These are phyloP conservation scores for Cadophora sp. DNA, from an alignment of 2,329 filamentous ascomycete genomes.

Conservation along the genomic window DNA sequence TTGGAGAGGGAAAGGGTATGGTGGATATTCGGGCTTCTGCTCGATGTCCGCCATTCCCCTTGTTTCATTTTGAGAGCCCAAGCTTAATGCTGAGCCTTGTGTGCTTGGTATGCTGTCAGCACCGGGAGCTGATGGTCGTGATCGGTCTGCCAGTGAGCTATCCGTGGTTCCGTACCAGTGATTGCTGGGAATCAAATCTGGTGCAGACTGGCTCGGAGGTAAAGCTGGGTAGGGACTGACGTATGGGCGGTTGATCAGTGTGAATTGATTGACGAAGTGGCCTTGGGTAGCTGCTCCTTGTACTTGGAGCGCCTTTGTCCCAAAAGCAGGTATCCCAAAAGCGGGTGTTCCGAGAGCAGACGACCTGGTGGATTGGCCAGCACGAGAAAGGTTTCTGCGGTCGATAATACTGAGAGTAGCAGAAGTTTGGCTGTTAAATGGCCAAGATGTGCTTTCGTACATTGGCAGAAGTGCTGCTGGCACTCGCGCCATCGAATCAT, in stretches of 20 bases:
- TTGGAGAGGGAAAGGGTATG: not conserved
- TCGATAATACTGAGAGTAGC: not conserved
- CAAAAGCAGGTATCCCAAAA: not conserved
- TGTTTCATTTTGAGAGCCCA: not conserved
- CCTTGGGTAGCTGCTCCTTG: not conserved
- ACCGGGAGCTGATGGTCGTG: not conserved
- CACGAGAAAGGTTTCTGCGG: not conserved
- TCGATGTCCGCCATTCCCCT: not conserved
- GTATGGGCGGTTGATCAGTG: conserved; percentile 3
- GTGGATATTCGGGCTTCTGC: not conserved
- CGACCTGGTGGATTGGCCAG: too few species aligned
- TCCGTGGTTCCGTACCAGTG: not conserved
- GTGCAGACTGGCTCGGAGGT: not conserved
- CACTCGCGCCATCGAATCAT: not conserved
- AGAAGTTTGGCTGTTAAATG: not conserved
- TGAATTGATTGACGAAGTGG: not conserved
- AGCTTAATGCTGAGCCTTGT: not conserved
- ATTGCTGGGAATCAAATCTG: not conserved
- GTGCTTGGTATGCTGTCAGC: not conserved
- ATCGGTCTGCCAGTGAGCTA: not conserved
- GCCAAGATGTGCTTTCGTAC: not conserved
- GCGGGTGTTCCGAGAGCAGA: not conserved
- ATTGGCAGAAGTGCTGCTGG: not conserved
- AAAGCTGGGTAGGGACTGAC: not conserved
- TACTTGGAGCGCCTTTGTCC: not conserved